These are phyloP conservation scores for Colletotrichum euphorbiae DNA, from an alignment of 2,329 filamentous ascomycete species.

Conservation along the genomic window DNA sequence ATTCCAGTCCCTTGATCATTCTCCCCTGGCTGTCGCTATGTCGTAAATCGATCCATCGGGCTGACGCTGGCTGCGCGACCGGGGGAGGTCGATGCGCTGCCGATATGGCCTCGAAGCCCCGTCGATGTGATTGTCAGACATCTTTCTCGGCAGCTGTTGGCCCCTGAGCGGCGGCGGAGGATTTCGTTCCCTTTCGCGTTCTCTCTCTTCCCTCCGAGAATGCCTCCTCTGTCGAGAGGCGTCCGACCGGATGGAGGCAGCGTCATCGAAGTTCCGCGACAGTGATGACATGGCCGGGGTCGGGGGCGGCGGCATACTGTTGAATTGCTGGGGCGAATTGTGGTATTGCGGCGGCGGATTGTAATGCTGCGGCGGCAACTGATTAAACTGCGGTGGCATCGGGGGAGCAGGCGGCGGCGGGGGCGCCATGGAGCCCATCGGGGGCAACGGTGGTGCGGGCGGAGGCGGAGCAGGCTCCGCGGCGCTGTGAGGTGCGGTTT, in stretches of 20 bases:
- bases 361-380: not conserved
- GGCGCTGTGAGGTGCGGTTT: not conserved
- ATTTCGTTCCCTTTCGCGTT: conserved; percentile 4
- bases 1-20: conserved; percentile 25
- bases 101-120: conserved; percentile 31
- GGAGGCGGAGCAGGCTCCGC: conserved; percentile 32
- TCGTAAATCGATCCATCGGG: conserved; percentile 37
- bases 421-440: conserved; percentile 15
- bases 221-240: conserved; percentile 33
- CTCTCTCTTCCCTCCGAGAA: conserved; percentile 26
- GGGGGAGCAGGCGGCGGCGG: conserved; percentile 16
- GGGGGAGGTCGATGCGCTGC: conserved; percentile 36
- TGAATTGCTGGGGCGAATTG: not conserved
- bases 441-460: conserved; percentile 31
- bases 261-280: conserved; percentile 18
- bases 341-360: conserved; percentile 1
- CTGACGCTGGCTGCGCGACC: conserved; percentile 33
- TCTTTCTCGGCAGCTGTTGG: conserved; percentile 20
- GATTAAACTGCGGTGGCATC: conserved; percentile 16
- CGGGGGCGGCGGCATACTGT: conserved; percentile 5
- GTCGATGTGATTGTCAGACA: conserved; percentile 34
- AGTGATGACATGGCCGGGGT: not conserved
- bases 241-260: conserved; percentile 33
- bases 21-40: conserved; percentile 30
- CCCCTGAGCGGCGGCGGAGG: conserved; percentile 20